Conservation (phyloP, 2,329 filamentous ascomycete genomes). For the Paraphoma sp. region DNA sequence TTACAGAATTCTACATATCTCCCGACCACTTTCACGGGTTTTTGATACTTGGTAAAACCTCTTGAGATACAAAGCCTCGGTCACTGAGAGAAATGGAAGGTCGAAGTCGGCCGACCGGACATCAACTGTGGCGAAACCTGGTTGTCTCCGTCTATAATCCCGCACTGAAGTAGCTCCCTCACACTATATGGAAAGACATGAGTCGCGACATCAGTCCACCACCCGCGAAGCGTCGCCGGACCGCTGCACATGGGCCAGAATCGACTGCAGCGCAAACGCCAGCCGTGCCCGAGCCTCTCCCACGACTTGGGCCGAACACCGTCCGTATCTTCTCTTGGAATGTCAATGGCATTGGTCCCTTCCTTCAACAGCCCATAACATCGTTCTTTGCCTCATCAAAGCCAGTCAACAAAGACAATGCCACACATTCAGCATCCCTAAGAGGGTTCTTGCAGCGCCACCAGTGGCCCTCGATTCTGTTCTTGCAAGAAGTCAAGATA, state of each 20-base stretch:
- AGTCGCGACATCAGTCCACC: slow-evolving; percentile 34
- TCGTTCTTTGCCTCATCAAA: slow-evolving; percentile 43
- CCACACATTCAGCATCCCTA: slow-evolving; percentile 37
- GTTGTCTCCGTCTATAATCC: no score
- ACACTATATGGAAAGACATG: slow-evolving; percentile 7
- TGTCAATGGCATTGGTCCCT: slow-evolving; percentile 55
- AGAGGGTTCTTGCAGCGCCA: slow-evolving; percentile 54
- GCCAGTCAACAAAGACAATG: slow-evolving; percentile 4
- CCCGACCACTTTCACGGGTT: no score
- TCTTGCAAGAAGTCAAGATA: slow-evolving; percentile 61
- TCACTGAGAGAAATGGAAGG: no score
- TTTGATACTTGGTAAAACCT: no score
- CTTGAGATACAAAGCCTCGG: no score
- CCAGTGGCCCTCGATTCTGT: slow-evolving; percentile 53
- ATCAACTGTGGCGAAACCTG: no score
- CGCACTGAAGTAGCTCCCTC: no score
- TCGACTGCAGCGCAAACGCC: not conserved
- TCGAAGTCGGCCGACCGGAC: no score
- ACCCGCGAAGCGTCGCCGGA: slow-evolving; percentile 29
- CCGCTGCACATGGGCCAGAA: not conserved
- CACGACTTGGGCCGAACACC: slow-evolving; percentile 7
- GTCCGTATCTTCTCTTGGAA: slow-evolving; percentile 57
- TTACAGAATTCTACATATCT: no score
- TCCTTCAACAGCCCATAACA: slow-evolving; percentile 50
- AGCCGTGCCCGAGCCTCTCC: slow-evolving; percentile 3